Evolutionary conservation across 1,284 basidiomycete species (phyloP), one percentile per base, ranked within the genome.

Genomic region (Puccinia brachypodii): DNA sequence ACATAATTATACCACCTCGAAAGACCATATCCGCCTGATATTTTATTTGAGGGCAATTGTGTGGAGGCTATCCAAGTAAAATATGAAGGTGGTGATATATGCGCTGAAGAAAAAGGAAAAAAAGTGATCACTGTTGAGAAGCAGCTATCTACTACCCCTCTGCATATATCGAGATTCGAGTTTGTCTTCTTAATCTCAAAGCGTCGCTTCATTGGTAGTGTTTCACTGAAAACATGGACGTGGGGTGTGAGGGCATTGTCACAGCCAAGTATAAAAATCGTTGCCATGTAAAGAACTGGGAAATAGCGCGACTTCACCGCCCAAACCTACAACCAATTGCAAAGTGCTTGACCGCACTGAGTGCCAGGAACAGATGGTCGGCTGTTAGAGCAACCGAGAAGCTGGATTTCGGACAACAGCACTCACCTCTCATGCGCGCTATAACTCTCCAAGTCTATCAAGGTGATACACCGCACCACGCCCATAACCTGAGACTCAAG

Each of bases 321-420:
- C 28, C 2, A 40, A 66, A 66, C 62, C 31, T 38, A 33, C 62
- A 40, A 66, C 62, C 36, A 66, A 22, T 38, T n/a, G 14, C 14
- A 66, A 40, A 66, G 28, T 56, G n/a, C 4, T 7, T 56, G 40
- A 16, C 31, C 7, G 28, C 38, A 44, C 38, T 38, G 64, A 68
- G 40, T 68, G 40, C 40, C n/a, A 66, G 36, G 19, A n/a, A 0
- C 62, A 68, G 25, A 11, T 36, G n/a, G 8, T 68, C 40, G 40
- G 64, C 25, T 68, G 64, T 3, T 38, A 68, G 4, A 68, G 40
- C 38, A 44, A 68, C 64, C 64, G 64, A 68, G 64, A 44, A 44
- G 64, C 38, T 68, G 40, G 25, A 28, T 68, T 42, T 44, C 64
- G 22, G 64, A 44, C 38, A 44, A 44, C 40, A 25, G 38, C 40